phyloP scores from a whole-genome alignment of 768 basidiomycete species.

The Hericium rajendrae region DNA sequence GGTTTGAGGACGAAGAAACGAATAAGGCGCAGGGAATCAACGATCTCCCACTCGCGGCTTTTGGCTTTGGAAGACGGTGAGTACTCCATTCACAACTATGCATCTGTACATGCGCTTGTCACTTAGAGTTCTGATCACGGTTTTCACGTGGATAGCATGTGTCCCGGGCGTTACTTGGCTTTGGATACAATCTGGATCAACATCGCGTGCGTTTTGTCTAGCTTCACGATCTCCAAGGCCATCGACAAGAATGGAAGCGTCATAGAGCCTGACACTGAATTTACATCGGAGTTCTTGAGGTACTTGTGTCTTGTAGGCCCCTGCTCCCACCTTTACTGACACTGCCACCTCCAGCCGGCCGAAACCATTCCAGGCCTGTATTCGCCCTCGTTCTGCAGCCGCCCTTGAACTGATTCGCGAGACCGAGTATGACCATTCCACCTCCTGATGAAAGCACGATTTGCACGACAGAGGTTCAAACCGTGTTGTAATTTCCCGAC shows the following conservation, averaged over 20 bases:
- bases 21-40: conserved; percentile 25
- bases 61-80: conserved; percentile 33
- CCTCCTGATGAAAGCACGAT: neutral
- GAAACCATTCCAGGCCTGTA: conserved; percentile 30
- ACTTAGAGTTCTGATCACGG: neutral
- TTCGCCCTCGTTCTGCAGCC: conserved; percentile 26
- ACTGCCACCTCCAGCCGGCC: conserved; percentile 25
- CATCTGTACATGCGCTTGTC: neutral
- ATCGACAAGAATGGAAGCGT: conserved; percentile 25
- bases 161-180: conserved; percentile 36
- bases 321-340: too few species aligned
- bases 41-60: conserved; percentile 27
- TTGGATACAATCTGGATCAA: conserved; percentile 35
- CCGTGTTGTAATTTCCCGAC: neutral
- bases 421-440: conserved; percentile 5
- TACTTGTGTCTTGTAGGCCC: conserved; percentile 9
- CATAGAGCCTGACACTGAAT: conserved; percentile 27
- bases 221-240: conserved; percentile 31
- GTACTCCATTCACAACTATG: neutral
- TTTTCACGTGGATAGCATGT: conserved; percentile 22
- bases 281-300: conserved; percentile 28
- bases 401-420: conserved; percentile 25
- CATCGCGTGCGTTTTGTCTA: conserved; percentile 29
- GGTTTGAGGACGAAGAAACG: conserved; percentile 22
- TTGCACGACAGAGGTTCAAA: neutral